Base-by-base conservation (phyloP, 164 flowering plant species). In the Liriodendron chinense region DNA sequence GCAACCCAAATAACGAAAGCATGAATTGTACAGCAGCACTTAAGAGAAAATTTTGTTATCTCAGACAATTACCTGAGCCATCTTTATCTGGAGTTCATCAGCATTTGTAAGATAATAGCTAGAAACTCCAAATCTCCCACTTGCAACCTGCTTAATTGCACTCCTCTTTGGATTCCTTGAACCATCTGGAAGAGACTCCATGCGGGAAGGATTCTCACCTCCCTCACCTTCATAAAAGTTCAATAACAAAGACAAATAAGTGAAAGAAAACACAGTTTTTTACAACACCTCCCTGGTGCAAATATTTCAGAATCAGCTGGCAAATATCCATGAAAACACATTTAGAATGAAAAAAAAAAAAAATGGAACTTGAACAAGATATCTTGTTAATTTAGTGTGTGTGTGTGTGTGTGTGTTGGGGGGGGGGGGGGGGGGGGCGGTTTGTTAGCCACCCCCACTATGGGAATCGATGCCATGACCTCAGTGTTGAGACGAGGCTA, bases 61-160 rank as follows among this genome's bases (percentile, higher is more conserved):
- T 53, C 13, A 53, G 59, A 68, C 25, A 68, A 67, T 61, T 90
- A 96, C 99, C 99, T 96, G 99, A 80, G 99, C 99, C 98, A 96
- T 96, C 82, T 96, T 96, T 65, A 96, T 96, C 78, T 96, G 99
- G 28, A 96, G 80, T 75, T 96, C 98, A 84, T 94, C 97, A 57
- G 98, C 97, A 88, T 96, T 96, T n/a, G 98, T 93, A 50, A 96
- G 92, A 82, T 94, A 96, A 71, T 90, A 93, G 85, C 94, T 96
- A 25, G 97, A 91, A 80, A 96, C 99, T 57, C 99, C 99, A 82
- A 96, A 96, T 84, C 99, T 93, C 49, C 98, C 99, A 90, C 99
- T 96, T 7, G 99, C 99, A 72, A 96, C 97, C 83, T 96, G 99
- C 90, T 96, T 96, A 76, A 94, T 96, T 8, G 98, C 86, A 85